Conservation (phyloP, 1,284 basidiomycete species). For the Uromyces viciae-fabae region DNA sequence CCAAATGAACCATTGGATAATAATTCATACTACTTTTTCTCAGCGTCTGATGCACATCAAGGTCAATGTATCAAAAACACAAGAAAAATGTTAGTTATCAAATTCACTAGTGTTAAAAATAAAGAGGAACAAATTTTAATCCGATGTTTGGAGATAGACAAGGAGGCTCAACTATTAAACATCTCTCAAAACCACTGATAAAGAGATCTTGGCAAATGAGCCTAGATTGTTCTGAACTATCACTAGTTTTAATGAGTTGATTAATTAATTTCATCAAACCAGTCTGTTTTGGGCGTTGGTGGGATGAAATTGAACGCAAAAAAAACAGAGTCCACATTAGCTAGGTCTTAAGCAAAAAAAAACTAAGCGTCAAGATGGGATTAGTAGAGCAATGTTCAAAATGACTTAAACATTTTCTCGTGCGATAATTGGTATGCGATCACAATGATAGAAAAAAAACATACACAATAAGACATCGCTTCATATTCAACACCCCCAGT, state of each 20-base stretch:
- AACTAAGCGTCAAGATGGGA: too few species aligned
- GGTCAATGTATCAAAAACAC: not conserved
- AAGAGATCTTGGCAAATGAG: conserved; percentile 79
- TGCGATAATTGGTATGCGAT: not conserved
- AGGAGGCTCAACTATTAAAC: conserved; percentile 63
- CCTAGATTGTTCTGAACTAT: conserved; percentile 65
- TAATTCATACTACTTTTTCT: conserved; percentile 87
- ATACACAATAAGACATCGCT: conserved; percentile 87
- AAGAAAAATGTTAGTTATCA: conserved; percentile 20
- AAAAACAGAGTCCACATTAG: not conserved
- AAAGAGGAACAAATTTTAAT: not conserved
- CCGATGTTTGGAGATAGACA: not conserved
- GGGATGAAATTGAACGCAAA: not conserved
- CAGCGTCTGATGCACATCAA: conserved; percentile 79
- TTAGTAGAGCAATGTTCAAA: too few species aligned
- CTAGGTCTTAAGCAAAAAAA: not conserved
- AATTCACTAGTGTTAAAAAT: not conserved
- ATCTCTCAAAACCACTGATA: conserved; percentile 77
- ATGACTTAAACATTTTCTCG: not conserved
- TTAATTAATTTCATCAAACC: conserved; percentile 79
- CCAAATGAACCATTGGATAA: conserved; percentile 85
- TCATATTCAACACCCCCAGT: conserved; percentile 98
- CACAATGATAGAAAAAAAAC: conserved; percentile 51
- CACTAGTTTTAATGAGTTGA: conserved; percentile 66
- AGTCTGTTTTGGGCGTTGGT: conserved; percentile 61